phyloP scores from a whole-genome alignment of 1,139 yeast genomes.

The Arxiozyma slooffiae region DNA sequence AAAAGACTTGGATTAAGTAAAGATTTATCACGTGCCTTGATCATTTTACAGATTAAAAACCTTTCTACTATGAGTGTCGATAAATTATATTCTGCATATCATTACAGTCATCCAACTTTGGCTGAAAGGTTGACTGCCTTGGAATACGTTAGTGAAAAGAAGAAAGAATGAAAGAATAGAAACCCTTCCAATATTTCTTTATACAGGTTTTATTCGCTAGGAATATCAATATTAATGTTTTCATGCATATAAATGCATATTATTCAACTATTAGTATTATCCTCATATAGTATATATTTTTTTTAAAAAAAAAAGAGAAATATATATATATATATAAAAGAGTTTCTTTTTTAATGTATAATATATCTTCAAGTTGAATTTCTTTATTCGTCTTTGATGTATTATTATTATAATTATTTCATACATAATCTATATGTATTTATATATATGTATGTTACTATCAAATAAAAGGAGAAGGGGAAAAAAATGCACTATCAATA shows the following conservation, averaged over 20 bases:
- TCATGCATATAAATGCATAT: too few species aligned
- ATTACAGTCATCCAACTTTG: constrained; percentile 81
- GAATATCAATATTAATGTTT: too few species aligned
- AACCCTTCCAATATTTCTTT: background rate
- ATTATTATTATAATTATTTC: background rate
- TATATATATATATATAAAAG: too few species aligned
- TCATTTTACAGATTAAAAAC: constrained; percentile 68
- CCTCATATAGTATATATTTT: too few species aligned
- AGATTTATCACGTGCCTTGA: constrained; percentile 62
- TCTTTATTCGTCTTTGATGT: background rate
- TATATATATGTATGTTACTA: background rate
- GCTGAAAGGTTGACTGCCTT: constrained; percentile 79
- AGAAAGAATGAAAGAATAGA: constrained; percentile 16
- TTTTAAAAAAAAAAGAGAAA: too few species aligned
- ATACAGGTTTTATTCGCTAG: background rate
- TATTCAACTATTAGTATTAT: background rate
- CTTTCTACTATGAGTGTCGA: constrained; percentile 80
- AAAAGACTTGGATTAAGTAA: constrained; percentile 59
- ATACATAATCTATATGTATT: background rate
- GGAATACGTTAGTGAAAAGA: constrained; percentile 41
- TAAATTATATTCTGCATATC: constrained; percentile 79
- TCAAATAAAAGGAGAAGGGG: background rate
- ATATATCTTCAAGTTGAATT: background rate
- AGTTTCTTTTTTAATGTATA: too few species aligned
- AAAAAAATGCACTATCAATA: background rate